A percentile compares a stretch with the other conserved stretches of the same genome.
Conservation (phyloP, 1,284 basidiomycete genomes). For the Cryptococcus floricola region DNA sequence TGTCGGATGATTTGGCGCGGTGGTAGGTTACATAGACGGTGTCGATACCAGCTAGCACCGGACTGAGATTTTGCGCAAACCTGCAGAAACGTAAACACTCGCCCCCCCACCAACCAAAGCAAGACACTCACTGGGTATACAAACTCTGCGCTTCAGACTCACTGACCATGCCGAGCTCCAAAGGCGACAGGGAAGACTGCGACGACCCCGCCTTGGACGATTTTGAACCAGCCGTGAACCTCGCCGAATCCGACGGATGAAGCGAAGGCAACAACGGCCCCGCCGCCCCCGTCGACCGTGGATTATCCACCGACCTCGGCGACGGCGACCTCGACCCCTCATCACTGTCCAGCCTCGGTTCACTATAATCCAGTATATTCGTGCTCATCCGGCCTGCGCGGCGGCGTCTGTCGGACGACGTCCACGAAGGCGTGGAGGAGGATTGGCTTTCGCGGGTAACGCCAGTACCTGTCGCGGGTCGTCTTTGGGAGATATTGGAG, state of each 20-base stretch:
- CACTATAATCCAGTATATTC: neutral
- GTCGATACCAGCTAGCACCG: constrained; percentile 22
- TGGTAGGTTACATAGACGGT: constrained; percentile 14
- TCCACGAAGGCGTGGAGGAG: neutral
- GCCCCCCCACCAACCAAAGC: neutral
- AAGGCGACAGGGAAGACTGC: neutral
- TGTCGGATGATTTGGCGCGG: constrained; percentile 13
- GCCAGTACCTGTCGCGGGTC: neutral
- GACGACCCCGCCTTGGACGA: neutral
- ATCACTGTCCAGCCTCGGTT: neutral
- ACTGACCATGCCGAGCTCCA: constrained; percentile 4
- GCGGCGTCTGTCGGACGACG: neutral
- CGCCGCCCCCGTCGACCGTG: neutral
- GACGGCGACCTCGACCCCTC: neutral
- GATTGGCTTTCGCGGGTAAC: neutral
- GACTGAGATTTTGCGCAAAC: constrained; percentile 20
- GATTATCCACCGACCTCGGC: neutral
- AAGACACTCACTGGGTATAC: neutral
- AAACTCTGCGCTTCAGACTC: constrained; percentile 2
- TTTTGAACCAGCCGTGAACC: neutral
- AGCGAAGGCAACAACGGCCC: neutral
- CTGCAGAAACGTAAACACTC: neutral
- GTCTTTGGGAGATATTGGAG: neutral
- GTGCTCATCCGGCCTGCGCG: neutral
- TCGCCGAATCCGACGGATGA: neutral